Evolutionary conservation across 2,329 filamentous ascomycete species (phyloP), one percentile per base, ranked within the genome.

Genomic region (Claviceps lovelessii): DNA sequence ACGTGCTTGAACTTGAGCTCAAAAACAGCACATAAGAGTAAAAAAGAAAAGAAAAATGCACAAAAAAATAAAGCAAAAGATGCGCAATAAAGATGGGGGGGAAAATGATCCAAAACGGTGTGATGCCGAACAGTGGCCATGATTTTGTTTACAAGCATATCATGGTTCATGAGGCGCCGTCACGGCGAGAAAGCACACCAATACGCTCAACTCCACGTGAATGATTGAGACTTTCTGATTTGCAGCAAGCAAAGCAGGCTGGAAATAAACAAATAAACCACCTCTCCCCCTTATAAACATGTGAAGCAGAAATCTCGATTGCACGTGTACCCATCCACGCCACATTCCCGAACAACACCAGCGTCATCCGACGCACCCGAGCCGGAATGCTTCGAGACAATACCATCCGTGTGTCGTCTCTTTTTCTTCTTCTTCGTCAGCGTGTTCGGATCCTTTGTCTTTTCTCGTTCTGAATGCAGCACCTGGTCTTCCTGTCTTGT

Each of bases 221-320:
- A 41, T 41, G 9, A 41, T 17, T 17, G 15, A 41, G 5, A 41
- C 17, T 17, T n/a, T 8, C 8, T 37, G 9, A 37, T 11, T 37
- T 13, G 7, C 35, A 37, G 35, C 35, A 33, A 23, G 33, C 33
- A 33, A 33, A 7, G 9, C 3, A 33, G 28, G 23, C 44, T 13
- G 10, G 9, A 11, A 15, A 5, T 23, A 23, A 23, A 23, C 23
- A 23, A 23, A 23, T 3, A 23, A 23, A 23, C 23, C 23, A 23
- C 23, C 23, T 23, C 23, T 23, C 23, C 45, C 45, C 15, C 13
- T 37, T 17, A 57, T 56, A 79, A 67, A 61, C 80, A 83, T 10
- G 70, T 72, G 60, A 84, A 81, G 65, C 81, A 84, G 66, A 83
- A 83, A 57, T 79, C 74, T 54, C 76, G 70, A 4, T 73, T 74